A percentile compares a stretch with the other conserved stretches of the same genome.
Conservation (phyloP, 345 rosid genomes). For the Aurinia saxatilis region DNA sequence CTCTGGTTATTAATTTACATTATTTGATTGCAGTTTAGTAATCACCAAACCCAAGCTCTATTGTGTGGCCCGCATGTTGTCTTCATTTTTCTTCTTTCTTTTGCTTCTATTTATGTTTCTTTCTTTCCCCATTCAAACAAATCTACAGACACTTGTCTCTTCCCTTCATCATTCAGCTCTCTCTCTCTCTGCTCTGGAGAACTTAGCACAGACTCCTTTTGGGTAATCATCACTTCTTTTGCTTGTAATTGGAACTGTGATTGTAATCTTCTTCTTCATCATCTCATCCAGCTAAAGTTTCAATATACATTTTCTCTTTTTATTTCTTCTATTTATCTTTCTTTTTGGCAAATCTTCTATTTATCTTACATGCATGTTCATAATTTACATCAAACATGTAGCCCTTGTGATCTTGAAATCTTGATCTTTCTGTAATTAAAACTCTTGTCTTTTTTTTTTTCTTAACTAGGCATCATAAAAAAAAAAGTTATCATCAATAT, state of each 20-base stretch:
- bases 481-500: neutral
- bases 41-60: constrained; percentile 15
- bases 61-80: constrained; percentile 31
- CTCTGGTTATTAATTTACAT: neutral
- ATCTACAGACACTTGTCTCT: neutral
- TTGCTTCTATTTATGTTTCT: constrained; percentile 17
- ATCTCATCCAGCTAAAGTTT: neutral
- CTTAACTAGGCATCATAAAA: neutral
- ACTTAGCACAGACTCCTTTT: neutral
- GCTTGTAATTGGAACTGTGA: neutral
- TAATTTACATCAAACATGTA: neutral
- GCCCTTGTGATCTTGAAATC: neutral
- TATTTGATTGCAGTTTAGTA: constrained; percentile 6
- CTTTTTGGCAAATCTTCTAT: no score
- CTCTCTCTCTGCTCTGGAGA: neutral
- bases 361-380: constrained; percentile 5
- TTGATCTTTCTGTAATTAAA: neutral
- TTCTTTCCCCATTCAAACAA: neutral
- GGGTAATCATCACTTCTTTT: constrained; percentile 6
- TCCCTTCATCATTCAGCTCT: neutral
- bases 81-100: neutral
- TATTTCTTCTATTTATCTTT: neutral
- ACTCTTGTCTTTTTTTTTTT: neutral
- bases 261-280: neutral
- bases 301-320: neutral